Percentiles rank a stretch among this genome's conserved stretches.
Conservation (phyloP, 805 yeast species). For the Kodamaea lidongshanica region DNA sequence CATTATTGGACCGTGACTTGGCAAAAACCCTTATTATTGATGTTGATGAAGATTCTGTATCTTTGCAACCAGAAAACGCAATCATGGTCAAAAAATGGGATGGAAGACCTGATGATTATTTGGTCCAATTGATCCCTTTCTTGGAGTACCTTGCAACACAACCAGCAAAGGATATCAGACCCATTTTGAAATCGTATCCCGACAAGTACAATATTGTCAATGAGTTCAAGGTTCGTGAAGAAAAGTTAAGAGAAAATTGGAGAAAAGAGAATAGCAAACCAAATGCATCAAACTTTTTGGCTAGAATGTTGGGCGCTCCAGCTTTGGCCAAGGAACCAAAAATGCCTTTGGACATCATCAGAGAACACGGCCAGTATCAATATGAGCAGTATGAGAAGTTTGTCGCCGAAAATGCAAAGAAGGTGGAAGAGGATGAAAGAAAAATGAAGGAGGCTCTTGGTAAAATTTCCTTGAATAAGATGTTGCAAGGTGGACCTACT, state of each 20-base stretch:
- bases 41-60: constrained; percentile 61
- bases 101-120: constrained; percentile 75
- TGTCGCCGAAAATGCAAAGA: constrained; percentile 51
- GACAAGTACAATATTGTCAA: constrained; percentile 63
- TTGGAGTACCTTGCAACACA: constrained; percentile 92
- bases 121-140: constrained; percentile 81
- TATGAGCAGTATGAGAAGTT: constrained; percentile 71
- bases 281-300: constrained; percentile 47
- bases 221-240: constrained; percentile 78
- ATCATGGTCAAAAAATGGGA: constrained; percentile 79
- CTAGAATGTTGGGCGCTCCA: constrained; percentile 61
- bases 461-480: constrained; percentile 75
- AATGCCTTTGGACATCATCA: constrained; percentile 81
- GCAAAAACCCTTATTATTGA: constrained; percentile 77
- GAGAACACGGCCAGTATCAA: constrained; percentile 89
- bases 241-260: constrained; percentile 66
- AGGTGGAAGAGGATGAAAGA: constrained; percentile 81
- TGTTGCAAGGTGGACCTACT: constrained; percentile 75
- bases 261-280: constrained; percentile 43
- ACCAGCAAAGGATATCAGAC: constrained; percentile 81
- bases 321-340: constrained; percentile 46
- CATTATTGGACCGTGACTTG: constrained; percentile 85
- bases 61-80: constrained; percentile 92
- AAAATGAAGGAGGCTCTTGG: constrained; percentile 77
- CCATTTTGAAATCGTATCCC: constrained; percentile 66